Conservation (phyloP, 2,329 filamentous ascomycete species). For the Zasmidium cellare region DNA sequence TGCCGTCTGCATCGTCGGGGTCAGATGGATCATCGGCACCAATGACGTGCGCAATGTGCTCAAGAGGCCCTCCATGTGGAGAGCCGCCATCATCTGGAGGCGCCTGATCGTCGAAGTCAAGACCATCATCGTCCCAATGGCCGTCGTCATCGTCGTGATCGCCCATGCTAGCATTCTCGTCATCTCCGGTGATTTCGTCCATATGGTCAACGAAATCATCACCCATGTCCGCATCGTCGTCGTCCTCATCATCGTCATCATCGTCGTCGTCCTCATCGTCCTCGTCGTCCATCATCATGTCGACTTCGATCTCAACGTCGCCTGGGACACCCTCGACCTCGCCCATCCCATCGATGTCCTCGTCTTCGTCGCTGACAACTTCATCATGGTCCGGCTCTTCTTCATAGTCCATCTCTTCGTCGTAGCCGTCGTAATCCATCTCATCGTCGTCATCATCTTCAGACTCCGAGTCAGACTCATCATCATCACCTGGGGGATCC, state of each 20-base stretch:
- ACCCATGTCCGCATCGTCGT: slow-evolving; percentile 56
- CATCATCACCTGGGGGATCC: slow-evolving; percentile 78
- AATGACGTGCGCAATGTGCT: slow-evolving; percentile 42
- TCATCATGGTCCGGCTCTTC: slow-evolving; percentile 85
- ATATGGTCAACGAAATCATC: slow-evolving; percentile 62
- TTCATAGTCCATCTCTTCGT: slow-evolving; percentile 89
- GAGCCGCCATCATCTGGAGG: slow-evolving; percentile 49
- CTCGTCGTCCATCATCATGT: slow-evolving; percentile 74
- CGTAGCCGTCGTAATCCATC: slow-evolving; percentile 90
- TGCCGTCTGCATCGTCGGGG: slow-evolving; percentile 35
- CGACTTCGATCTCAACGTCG: slow-evolving; percentile 68
- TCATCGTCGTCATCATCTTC: slow-evolving; percentile 66
- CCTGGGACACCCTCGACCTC: slow-evolving; percentile 64
- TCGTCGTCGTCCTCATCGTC: slow-evolving; percentile 63
- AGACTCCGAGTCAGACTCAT: slow-evolving; percentile 48
- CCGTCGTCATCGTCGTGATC: slow-evolving; percentile 53
- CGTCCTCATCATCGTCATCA: slow-evolving; percentile 58
- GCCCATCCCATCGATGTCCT: slow-evolving; percentile 78
- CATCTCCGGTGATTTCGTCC: slow-evolving; percentile 50
- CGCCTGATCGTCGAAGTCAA: slow-evolving; percentile 41
- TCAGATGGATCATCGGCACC: slow-evolving; percentile 37
- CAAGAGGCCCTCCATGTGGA: slow-evolving; percentile 34
- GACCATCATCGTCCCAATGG: slow-evolving; percentile 44
- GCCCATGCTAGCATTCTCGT: slow-evolving; percentile 47
- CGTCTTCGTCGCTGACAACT: slow-evolving; percentile 84